Percentiles rank a stretch among this genome's conserved stretches.
Evolutionary conservation across 495 filamentous ascomycete genomes (phyloP).

Genomic region (Trichoderma virens): DNA sequence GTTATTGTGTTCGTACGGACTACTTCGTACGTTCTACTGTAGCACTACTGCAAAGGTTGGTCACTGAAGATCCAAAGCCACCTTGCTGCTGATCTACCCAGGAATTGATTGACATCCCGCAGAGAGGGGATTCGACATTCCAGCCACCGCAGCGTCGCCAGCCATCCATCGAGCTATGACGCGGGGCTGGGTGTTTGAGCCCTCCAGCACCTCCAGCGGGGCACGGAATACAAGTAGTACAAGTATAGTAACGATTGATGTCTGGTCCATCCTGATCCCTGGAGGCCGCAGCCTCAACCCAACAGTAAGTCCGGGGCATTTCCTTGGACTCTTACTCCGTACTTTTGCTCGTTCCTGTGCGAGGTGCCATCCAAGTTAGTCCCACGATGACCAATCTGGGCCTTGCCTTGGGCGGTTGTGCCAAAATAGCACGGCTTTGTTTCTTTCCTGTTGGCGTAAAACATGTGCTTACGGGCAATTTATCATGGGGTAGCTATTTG

Average conservation of each 20-base stretch:
- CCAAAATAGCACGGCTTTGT: background rate
- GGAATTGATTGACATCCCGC: too few relatives aligned
- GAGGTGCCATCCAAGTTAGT: too few relatives aligned
- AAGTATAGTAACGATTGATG: background rate
- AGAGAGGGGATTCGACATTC: too few relatives aligned
- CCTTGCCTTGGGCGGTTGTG: background rate
- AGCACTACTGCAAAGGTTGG: too few relatives aligned
- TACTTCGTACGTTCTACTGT: too few relatives aligned
- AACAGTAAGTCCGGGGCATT: background rate
- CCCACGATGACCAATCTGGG: too few relatives aligned
- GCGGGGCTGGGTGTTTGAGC: too few relatives aligned
- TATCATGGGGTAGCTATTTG: background rate
- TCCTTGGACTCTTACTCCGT: background rate
- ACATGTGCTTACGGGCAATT: background rate
- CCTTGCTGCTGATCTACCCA: too few relatives aligned
- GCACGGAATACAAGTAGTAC: background rate
- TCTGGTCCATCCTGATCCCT: background rate
- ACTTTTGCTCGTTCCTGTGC: too few relatives aligned
- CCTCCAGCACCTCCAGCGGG: background rate
- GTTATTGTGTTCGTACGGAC: background rate
- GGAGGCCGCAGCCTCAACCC: background rate
- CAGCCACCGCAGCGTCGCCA: too few relatives aligned
- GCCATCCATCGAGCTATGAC: too few relatives aligned
- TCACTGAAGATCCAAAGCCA: too few relatives aligned
- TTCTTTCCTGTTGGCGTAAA: background rate